A percentile compares a stretch with the other conserved stretches of the same genome.
These are phyloP conservation scores for Anethum foeniculum DNA, from an alignment of 140 eudicot species.

Conservation along the genomic window DNA sequence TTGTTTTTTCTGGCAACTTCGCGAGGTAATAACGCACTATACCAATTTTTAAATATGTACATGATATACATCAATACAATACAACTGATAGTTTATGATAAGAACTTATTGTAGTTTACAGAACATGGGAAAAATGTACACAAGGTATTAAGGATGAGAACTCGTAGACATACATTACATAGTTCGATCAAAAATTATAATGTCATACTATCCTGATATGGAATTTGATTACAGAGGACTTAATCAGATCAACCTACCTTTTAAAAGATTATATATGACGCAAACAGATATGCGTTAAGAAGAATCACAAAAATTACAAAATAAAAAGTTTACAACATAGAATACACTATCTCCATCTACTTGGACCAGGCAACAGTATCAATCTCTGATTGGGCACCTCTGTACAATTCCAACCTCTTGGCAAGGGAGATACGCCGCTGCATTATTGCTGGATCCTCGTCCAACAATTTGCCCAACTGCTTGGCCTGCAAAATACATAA, in stretches of 20 bases:
- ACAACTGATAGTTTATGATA: background rate
- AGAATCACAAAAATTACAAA: background rate
- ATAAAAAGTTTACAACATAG: background rate
- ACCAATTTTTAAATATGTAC: background rate
- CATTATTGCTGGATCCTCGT: slow-evolving; percentile 94
- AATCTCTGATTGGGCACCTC: slow-evolving; percentile 88
- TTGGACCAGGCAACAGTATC: slow-evolving; percentile 92
- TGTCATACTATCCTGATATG: background rate
- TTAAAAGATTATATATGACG: background rate
- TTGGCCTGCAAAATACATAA: slow-evolving; percentile 45
- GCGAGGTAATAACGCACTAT: background rate
- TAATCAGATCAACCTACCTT: background rate
- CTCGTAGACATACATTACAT: background rate
- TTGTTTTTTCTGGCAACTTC: slow-evolving; percentile 59
- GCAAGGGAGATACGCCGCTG: slow-evolving; percentile 78
- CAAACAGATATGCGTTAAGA: background rate
- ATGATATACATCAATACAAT: background rate
- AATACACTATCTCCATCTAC: slow-evolving; percentile 16
- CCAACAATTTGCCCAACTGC: slow-evolving; percentile 72
- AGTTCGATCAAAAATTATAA: background rate
- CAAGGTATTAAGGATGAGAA: background rate
- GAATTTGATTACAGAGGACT: slow-evolving; percentile 4
- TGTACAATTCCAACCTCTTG: slow-evolving; percentile 81
- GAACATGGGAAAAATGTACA: background rate
- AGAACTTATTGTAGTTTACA: background rate